phyloP scores from a whole-genome alignment of 768 basidiomycete genomes.

The Galerina marginata region DNA sequence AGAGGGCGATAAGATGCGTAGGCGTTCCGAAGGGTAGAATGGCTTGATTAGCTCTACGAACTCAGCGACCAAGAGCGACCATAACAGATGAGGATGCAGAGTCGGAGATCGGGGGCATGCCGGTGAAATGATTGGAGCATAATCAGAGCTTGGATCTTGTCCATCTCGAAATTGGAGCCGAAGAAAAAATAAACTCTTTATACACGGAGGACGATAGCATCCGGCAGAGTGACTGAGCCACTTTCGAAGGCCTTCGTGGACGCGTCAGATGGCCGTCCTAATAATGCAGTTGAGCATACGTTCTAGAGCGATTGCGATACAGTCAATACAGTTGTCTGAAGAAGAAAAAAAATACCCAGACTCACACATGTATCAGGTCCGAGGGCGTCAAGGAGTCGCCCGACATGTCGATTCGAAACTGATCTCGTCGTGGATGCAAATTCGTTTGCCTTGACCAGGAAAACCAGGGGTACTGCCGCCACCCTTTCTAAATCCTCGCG shows the following conservation, averaged over 20 bases:
- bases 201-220: constrained; percentile 68
- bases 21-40: constrained; percentile 83
- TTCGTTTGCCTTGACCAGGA: too few relatives aligned
- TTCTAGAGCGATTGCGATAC: constrained; percentile 41
- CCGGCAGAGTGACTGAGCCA: constrained; percentile 68
- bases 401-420: constrained; percentile 37
- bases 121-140: constrained; percentile 79
- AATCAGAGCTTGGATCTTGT: constrained; percentile 79
- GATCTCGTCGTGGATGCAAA: not conserved
- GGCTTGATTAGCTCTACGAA: constrained; percentile 74
- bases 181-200: constrained; percentile 71
- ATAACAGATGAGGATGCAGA: constrained; percentile 43
- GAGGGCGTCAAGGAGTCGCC: constrained; percentile 64
- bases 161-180: constrained; percentile 74
- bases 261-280: constrained; percentile 69
- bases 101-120: constrained; percentile 57
- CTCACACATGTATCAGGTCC: constrained; percentile 74
- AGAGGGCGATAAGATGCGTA: constrained; percentile 70
- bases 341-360: constrained; percentile 16
- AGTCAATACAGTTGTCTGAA: not conserved
- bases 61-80: constrained; percentile 60
- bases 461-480: too few relatives aligned
- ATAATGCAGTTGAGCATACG: constrained; percentile 71
- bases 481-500: too few relatives aligned
- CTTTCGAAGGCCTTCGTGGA: constrained; percentile 72